Percentiles rank a stretch among this genome's conserved stretches.
Conservation (phyloP, 208 protist genomes). For the Tetramitus jugosus region DNA sequence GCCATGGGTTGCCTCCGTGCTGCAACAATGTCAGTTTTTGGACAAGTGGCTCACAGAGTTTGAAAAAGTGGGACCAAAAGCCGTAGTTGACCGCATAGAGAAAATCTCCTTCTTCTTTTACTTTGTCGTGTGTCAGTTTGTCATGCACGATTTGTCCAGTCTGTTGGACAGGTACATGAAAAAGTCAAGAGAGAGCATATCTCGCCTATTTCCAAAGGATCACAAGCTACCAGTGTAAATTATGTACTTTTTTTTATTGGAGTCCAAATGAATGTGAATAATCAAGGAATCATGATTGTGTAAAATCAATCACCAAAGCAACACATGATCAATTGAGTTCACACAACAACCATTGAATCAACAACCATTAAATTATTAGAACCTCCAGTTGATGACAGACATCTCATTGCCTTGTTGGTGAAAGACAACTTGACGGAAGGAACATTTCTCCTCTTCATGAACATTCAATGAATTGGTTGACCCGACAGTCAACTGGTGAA, state of each 20-base stretch:
- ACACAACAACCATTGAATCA: no score
- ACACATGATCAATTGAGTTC: no score
- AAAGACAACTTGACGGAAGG: no score
- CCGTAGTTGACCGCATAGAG: neutral
- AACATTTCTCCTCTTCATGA: no score
- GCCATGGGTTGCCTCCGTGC: neutral
- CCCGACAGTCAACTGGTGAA: no score
- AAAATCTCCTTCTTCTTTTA: slow-evolving; percentile 1
- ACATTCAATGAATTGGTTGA: no score
- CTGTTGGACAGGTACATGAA: neutral
- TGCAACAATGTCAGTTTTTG: neutral
- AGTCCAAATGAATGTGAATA: no score
- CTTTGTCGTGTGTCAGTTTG: neutral
- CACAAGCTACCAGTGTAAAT: neutral
- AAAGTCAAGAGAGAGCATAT: neutral
- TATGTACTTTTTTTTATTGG: neutral
- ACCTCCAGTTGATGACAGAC: no score
- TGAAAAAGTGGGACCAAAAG: neutral
- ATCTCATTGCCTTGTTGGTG: no score
- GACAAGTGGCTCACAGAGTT: neutral
- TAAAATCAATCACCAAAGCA: no score
- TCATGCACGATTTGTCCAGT: neutral
- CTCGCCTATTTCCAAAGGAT: neutral
- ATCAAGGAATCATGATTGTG: no score
- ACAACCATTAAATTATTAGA: no score